Evolutionary conservation across 306 rosid species (phyloP), one percentile per base, ranked within the genome.

Genomic region (Acacia crassicarpa): DNA sequence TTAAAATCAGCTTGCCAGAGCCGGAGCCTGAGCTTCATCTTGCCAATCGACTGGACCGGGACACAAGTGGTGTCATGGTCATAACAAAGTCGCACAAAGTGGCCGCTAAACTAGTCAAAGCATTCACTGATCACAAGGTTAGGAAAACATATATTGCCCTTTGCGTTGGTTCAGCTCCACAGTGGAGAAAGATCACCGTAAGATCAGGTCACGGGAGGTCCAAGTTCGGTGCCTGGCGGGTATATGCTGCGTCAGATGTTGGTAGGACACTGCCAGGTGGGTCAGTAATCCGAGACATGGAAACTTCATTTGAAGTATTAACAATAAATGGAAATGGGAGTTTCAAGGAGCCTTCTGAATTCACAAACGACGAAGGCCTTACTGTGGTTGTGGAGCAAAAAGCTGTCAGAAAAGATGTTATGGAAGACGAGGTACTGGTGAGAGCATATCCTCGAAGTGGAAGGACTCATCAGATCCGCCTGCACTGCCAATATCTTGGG

Each of bases 141-240:
- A 77, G 78, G 43, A 95, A 95, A 85, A 93, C 98, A 1, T 93
- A 95, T 82, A 77, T 95, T 30, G 99, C 96, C 22, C 81, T 72
- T 59, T 93, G 94, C 73, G 19, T 89, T 61, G 98, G 97, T 17
- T 22, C 80, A 2, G 72, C 81, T 61, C 97, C 98, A 0, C 27
- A 76, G 43, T 95, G 98, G 99, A 81, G 91, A 81, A 87, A 68
- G 54, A 77, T 88, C 70, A 92, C 89, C 8, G 43, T 93, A 20
- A 89, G 80, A 78, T 93, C 98, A 17, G 98, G 97, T 80, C 99
- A 95, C 75, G 99, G 99, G 0, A 83, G 99, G 73, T 95, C 99
- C 8, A 93, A 88, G 77, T 95, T 92, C 54, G 99, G 97, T 75
- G 98, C 85, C 2, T 95, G 95, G 97, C 81, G 95, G 15, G 96